Conservation (phyloP, 495 filamentous ascomycete genomes). For the Penicillium psychrofluorescens region DNA sequence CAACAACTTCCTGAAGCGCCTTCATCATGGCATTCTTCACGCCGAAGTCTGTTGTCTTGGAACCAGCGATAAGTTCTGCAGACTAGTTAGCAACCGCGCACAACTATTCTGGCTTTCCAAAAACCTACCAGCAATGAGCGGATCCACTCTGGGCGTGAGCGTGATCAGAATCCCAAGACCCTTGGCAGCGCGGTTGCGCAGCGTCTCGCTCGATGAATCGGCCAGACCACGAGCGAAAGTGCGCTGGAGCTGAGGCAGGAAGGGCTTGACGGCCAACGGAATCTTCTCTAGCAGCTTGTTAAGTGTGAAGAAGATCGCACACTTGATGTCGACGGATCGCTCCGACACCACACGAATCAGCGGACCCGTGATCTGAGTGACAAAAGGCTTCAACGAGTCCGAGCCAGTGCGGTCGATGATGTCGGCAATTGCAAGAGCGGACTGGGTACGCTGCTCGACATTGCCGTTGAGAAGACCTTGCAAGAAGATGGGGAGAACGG, state of each 20-base stretch:
- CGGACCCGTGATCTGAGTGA: constrained; percentile 95
- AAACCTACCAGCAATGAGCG: constrained; percentile 56
- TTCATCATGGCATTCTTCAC: constrained; percentile 97
- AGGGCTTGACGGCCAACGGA: constrained; percentile 88
- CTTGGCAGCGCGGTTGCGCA: constrained; percentile 87
- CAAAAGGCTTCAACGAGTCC: constrained; percentile 81
- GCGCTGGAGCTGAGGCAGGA: constrained; percentile 90
- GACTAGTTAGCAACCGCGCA: not conserved
- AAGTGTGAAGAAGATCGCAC: constrained; percentile 83
- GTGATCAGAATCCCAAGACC: constrained; percentile 94
- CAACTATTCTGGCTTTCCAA: no score
- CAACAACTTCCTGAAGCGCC: constrained; percentile 90
- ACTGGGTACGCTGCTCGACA: constrained; percentile 80
- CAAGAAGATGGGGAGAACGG: constrained; percentile 92
- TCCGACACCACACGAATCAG: constrained; percentile 96
- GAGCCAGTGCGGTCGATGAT: constrained; percentile 85
- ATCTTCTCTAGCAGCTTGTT: constrained; percentile 97
- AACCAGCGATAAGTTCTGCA: constrained; percentile 81
- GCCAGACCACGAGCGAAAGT: constrained; percentile 95
- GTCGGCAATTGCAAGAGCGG: constrained; percentile 90
- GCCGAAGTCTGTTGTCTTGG: constrained; percentile 80
- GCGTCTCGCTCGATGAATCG: constrained; percentile 81
- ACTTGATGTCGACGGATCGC: constrained; percentile 86
- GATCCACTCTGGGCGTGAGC: constrained; percentile 90
- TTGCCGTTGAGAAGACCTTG: constrained; percentile 96